A percentile compares a stretch with the other conserved stretches of the same genome.
phyloP scores from a whole-genome alignment of 2,329 filamentous ascomycete genomes.

The Beauveria medogensis region DNA sequence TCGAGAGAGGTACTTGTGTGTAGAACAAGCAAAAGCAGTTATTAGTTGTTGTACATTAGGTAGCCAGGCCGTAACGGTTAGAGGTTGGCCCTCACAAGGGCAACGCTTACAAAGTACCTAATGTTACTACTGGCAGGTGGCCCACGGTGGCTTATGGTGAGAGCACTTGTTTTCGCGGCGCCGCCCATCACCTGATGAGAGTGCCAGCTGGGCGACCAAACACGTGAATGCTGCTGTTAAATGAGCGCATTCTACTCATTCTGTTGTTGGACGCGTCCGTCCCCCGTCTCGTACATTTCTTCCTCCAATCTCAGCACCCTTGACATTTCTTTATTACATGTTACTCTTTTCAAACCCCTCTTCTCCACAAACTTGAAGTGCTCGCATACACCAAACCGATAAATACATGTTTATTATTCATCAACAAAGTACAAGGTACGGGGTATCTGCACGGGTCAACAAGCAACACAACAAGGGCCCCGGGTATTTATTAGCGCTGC shows the following conservation, averaged over 20 bases:
- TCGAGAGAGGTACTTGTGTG: background rate
- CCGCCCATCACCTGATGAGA: constrained; percentile 5
- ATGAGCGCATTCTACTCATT: background rate
- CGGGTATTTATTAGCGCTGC: background rate
- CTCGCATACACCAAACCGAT: background rate
- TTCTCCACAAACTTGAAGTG: constrained; percentile 6
- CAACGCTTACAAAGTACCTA: background rate
- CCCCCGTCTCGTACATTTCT: background rate
- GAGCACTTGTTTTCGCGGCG: background rate
- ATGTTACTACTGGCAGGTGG: no score
- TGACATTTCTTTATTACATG: no score
- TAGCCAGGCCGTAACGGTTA: background rate
- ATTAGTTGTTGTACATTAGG: background rate
- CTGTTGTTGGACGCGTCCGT: background rate
- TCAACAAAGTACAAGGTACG: background rate
- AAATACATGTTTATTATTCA: background rate
- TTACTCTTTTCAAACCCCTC: background rate
- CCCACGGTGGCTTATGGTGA: no score
- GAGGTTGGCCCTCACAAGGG: background rate
- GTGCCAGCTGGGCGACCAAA: background rate
- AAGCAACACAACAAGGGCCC: constrained; percentile 7
- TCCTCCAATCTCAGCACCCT: no score
- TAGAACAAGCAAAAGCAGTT: background rate
- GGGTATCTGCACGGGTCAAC: background rate
- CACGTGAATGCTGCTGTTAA: background rate